Evolutionary conservation across 768 basidiomycete species (phyloP).

Genomic region (Leccinellum albellum): DNA sequence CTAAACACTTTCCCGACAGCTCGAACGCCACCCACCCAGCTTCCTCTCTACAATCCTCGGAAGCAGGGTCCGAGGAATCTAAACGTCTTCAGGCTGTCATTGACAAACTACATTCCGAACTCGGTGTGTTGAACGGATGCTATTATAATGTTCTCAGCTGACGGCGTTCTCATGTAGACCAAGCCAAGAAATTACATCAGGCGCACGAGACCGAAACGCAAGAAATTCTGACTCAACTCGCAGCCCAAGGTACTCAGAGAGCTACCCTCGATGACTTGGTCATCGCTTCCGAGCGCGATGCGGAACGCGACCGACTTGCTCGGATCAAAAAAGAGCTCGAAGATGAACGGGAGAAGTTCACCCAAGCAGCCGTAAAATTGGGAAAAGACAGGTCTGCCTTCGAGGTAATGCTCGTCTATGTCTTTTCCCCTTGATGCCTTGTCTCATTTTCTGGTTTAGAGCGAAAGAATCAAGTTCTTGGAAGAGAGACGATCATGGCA

Average conservation of each 20-base stretch:
- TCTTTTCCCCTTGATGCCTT: not conserved
- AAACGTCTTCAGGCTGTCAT: conserved; percentile 50
- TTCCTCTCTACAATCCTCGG: conserved; percentile 14
- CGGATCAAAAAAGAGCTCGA: conserved; percentile 56
- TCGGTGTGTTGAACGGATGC: conserved; percentile 41
- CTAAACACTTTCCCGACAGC: conserved; percentile 20
- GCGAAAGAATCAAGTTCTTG: conserved; percentile 53
- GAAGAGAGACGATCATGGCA: conserved; percentile 79
- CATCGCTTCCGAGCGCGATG: conserved; percentile 49
- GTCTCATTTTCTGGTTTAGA: conserved; percentile 36
- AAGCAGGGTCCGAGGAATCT: conserved; percentile 40
- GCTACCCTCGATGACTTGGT: conserved; percentile 45
- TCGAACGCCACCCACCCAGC: conserved; percentile 9
- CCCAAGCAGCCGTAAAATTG: conserved; percentile 58
- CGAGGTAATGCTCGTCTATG: conserved; percentile 47
- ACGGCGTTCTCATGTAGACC: conserved; percentile 32
- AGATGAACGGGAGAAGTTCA: conserved; percentile 59
- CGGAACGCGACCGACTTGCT: conserved; percentile 52
- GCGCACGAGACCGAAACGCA: conserved; percentile 44
- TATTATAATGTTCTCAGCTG: conserved; percentile 2
- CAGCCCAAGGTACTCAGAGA: conserved; percentile 35
- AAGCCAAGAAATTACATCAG: conserved; percentile 44
- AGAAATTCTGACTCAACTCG: conserved; percentile 54
- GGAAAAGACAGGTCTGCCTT: conserved; percentile 61
- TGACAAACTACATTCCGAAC: conserved; percentile 48